Percentiles rank a stretch among this genome's conserved stretches.
phyloP scores from a whole-genome alignment of 163 green algal species.

The Scenedesmus sp. region DNA sequence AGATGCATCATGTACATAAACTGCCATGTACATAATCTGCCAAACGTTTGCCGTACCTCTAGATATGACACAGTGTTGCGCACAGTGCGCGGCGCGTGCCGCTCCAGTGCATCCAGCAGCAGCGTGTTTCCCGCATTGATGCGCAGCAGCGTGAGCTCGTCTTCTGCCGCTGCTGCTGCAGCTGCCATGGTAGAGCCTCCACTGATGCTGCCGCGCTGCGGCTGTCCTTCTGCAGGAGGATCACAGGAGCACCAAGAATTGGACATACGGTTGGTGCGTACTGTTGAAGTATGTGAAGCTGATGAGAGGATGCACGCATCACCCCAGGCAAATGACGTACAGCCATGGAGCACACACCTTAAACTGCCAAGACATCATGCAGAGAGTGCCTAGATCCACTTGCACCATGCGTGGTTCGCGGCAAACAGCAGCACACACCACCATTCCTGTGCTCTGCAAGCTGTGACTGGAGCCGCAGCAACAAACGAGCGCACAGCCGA shows the following conservation, averaged over 20 bases:
- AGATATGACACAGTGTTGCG: constrained; percentile 35
- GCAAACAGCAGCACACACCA: no score
- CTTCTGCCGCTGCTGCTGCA: neutral
- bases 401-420: no score
- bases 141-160: neutral
- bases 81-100: neutral
- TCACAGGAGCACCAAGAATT: neutral
- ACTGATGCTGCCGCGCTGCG: neutral
- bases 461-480: no score
- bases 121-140: constrained; percentile 9
- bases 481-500: no score
- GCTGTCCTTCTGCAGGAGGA: neutral
- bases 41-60: neutral
- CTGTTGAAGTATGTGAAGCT: neutral
- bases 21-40: neutral
- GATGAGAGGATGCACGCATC: no score
- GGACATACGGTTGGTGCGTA: neutral
- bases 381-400: no score
- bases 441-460: neutral
- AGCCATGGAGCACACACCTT: no score
- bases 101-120: constrained; percentile 27
- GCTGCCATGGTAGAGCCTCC: neutral
- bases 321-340: no score
- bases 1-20: neutral
- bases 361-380: no score